Conservation (phyloP, 106 monocot species). For the Triglochin maritima region DNA sequence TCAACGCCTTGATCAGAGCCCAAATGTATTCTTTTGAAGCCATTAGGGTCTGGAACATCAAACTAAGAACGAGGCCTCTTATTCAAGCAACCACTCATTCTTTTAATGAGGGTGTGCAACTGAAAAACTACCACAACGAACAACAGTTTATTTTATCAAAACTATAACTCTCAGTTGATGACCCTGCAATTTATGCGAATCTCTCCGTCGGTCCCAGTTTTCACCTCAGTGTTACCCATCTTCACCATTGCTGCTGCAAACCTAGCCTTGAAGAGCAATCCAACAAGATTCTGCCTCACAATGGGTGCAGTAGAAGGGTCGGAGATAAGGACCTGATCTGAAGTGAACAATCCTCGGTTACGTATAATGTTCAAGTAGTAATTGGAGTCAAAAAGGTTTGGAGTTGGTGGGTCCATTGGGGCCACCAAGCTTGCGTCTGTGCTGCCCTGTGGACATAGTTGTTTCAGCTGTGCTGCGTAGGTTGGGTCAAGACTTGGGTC, state of each 20-base stretch:
- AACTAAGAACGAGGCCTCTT: too few relatives aligned
- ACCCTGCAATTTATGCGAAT: slow-evolving; percentile 40
- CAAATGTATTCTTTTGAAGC: too few relatives aligned
- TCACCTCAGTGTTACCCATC: slow-evolving; percentile 43
- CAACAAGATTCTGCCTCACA: slow-evolving; percentile 10
- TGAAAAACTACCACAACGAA: too few relatives aligned
- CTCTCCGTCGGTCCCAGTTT: slow-evolving; percentile 46
- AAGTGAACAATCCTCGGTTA: slow-evolving; percentile 33
- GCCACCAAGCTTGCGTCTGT: slow-evolving; percentile 13
- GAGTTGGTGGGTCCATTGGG: slow-evolving; percentile 29
- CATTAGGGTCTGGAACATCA: too few relatives aligned
- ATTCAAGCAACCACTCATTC: too few relatives aligned
- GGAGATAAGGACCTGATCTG: slow-evolving; percentile 40
- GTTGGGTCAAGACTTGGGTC: slow-evolving; percentile 33
- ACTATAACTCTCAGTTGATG: slow-evolving; percentile 19
- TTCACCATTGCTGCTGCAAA: slow-evolving; percentile 47
- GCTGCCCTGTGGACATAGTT: slow-evolving; percentile 23
- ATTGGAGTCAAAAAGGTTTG: slow-evolving; percentile 18
- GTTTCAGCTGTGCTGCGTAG: slow-evolving; percentile 29
- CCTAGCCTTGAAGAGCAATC: slow-evolving; percentile 15
- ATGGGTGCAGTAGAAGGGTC: slow-evolving; percentile 4
- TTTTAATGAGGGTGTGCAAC: too few relatives aligned
- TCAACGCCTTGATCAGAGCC: too few relatives aligned
- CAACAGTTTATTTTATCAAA: too few relatives aligned
- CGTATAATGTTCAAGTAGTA: slow-evolving; percentile 29